phyloP scores from a whole-genome alignment of 768 basidiomycete genomes.

The Leccinum longicurvipes region DNA sequence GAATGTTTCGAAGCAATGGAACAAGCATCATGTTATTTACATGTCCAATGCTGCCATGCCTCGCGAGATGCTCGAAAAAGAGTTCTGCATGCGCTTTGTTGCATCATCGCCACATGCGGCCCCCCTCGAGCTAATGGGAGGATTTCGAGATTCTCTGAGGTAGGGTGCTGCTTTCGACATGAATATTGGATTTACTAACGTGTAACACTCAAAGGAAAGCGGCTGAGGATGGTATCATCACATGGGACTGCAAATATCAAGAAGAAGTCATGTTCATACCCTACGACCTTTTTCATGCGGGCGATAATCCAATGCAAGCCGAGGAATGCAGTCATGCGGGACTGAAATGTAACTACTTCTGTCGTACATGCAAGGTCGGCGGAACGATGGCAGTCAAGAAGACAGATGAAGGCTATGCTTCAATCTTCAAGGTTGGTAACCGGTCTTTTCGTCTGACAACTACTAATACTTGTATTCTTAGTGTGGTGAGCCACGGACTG shows the following conservation, averaged over 20 bases:
- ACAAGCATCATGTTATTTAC: not conserved
- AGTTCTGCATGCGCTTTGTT: not conserved
- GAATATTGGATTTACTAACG: not conserved
- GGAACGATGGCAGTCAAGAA: slow-evolving; percentile 23
- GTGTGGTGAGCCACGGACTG: not conserved
- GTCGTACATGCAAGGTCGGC: slow-evolving; percentile 31
- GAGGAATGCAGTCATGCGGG: slow-evolving; percentile 34
- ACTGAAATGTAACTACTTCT: slow-evolving; percentile 31
- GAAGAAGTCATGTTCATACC: slow-evolving; percentile 10
- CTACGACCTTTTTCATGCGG: slow-evolving; percentile 19
- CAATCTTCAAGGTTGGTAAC: not conserved
- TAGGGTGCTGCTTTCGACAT: not conserved
- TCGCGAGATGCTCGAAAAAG: not conserved
- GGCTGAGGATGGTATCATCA: not conserved
- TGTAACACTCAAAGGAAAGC: not conserved
- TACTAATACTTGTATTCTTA: not conserved
- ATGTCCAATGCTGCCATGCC: not conserved
- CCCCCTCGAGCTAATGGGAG: not conserved
- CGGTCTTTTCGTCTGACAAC: no score
- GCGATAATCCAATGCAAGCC: slow-evolving; percentile 38
- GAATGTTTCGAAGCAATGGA: not conserved
- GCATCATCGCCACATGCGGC: not conserved
- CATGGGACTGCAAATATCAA: not conserved
- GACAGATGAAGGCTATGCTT: slow-evolving; percentile 23
- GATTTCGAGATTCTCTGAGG: not conserved